Evolutionary conservation across 1,139 yeast genomes (phyloP), one percentile per base, ranked within the genome.

Genomic region (Taphrina communis): DNA sequence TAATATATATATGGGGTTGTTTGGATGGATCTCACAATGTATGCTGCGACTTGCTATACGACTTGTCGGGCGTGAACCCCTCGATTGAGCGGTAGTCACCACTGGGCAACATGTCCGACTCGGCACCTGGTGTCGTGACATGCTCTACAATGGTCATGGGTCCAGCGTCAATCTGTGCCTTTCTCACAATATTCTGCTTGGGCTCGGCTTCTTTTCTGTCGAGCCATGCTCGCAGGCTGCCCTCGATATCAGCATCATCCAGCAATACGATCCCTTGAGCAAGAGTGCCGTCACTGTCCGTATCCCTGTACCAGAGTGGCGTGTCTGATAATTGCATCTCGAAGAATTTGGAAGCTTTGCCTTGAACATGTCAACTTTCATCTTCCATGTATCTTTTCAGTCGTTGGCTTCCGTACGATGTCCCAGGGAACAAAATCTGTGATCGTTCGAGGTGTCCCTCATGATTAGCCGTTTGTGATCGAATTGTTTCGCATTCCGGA

Each of bases 131-230:
- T 8, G 11, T 11, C 19, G 42, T 31, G 11, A 7, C 8, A 41
- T 38, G 12, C 25, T 53, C 58, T 6, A n/a, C 35, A 25, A 53
- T 53, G 14, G 11, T 25, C 42, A 53, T 36, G 11, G 25, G 42
- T 14, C 58, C 58, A 2, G 58, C 58, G 17, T 53, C 58, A 17
- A 53, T 56, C 12, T 17, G 50, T 56, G 50, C 60, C n/a, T 39
- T 38, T 19, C 60, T n/a, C 36, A 35, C 14, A 17, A 17, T 17
- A n/a, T 14, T 17, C 31, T 38, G 8, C 50, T n/a, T 21, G 7
- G 38, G 46, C 17, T 9, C 19, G 35, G 36, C 19, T 4, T 56
- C 50, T 17, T 17, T 56, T 31, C 38, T 56, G 50, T 41, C 36
- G 50, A 56, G 38, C 60, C 60, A 56, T 21, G 50, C 36, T 12